Percentiles rank a stretch among this genome's conserved stretches.
Evolutionary conservation across 225 moss, liverwort and hornwort genomes (phyloP).

Genomic region (Takakia lepidozioides): DNA sequence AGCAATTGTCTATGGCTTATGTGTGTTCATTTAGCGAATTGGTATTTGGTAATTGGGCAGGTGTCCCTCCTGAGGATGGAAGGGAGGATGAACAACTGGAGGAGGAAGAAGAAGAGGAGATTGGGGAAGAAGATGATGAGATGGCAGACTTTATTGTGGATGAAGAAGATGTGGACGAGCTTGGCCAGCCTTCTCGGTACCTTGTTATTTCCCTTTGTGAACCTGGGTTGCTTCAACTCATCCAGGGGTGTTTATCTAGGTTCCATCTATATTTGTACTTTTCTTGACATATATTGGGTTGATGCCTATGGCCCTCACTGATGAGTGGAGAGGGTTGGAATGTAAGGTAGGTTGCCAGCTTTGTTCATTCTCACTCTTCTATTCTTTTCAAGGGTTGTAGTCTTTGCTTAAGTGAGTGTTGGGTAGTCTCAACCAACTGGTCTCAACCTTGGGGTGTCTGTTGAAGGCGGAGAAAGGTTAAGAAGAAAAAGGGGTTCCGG

Average conservation of each 20-base stretch:
- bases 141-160: slow-evolving; percentile 99
- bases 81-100: slow-evolving; percentile 75
- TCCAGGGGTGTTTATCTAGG: too few relatives aligned
- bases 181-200: slow-evolving; percentile 85
- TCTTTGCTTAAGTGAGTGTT: neutral
- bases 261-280: too few relatives aligned
- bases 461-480: slow-evolving; percentile 54
- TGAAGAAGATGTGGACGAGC: slow-evolving; percentile 95
- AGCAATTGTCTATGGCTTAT: too few relatives aligned
- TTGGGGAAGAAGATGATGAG: slow-evolving; percentile 92
- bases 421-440: neutral
- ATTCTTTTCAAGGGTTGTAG: neutral
- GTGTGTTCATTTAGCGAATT: neutral
- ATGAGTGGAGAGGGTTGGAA: too few relatives aligned
- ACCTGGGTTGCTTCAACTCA: too few relatives aligned
- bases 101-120: slow-evolving; percentile 75
- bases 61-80: slow-evolving; percentile 76
- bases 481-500: slow-evolving; percentile 75
- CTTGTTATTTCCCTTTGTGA: too few relatives aligned
- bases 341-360: too few relatives aligned
- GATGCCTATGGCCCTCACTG: too few relatives aligned
- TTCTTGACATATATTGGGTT: too few relatives aligned
- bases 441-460: neutral
- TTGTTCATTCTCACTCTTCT: too few relatives aligned
- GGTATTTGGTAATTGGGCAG: slow-evolving; percentile 28